phyloP scores from a whole-genome alignment of 768 basidiomycete genomes.

The Leccinum barrowsii region DNA sequence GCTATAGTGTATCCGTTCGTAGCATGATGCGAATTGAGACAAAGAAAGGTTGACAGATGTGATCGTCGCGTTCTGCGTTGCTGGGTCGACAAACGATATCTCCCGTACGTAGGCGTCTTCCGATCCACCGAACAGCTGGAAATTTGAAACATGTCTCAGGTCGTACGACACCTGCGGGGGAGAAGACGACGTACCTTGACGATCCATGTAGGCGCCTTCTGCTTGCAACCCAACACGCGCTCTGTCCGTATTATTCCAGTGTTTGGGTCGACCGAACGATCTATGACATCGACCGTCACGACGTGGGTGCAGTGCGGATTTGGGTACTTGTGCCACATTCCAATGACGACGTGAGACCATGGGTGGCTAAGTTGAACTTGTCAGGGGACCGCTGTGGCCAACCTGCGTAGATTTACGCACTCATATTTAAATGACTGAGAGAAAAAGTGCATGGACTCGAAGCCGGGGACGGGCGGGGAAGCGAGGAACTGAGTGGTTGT shows the following conservation, averaged over 20 bases:
- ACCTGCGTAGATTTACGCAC: slow-evolving; percentile 43
- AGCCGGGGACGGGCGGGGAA: slow-evolving; percentile 22
- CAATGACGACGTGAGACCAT: slow-evolving; percentile 88
- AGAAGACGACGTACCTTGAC: slow-evolving; percentile 65
- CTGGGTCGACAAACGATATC: slow-evolving; percentile 89
- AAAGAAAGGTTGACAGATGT: slow-evolving; percentile 92
- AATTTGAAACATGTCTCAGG: not conserved
- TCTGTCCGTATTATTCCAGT: slow-evolving; percentile 93
- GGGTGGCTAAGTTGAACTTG: slow-evolving; percentile 56
- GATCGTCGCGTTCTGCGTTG: slow-evolving; percentile 73
- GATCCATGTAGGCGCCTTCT: slow-evolving; percentile 89
- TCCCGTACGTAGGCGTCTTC: slow-evolving; percentile 95
- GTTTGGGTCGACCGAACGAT: slow-evolving; percentile 75
- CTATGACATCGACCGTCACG: slow-evolving; percentile 80
- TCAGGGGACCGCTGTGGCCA: slow-evolving; percentile 4
- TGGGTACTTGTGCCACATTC: slow-evolving; percentile 96
- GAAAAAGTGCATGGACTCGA: slow-evolving; percentile 73
- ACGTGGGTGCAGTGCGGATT: slow-evolving; percentile 91
- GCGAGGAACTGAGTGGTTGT: slow-evolving; percentile 19
- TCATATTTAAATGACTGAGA: slow-evolving; percentile 82
- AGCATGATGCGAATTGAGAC: slow-evolving; percentile 91
- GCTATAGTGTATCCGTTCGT: slow-evolving; percentile 84
- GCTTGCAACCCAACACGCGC: slow-evolving; percentile 85
- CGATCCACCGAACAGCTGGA: slow-evolving; percentile 84
- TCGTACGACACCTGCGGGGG: slow-evolving; percentile 8